A percentile compares a stretch with the other conserved stretches of the same genome.
Conservation (phyloP, 2,329 filamentous ascomycete species). For the Mycosphaerella sp. region DNA sequence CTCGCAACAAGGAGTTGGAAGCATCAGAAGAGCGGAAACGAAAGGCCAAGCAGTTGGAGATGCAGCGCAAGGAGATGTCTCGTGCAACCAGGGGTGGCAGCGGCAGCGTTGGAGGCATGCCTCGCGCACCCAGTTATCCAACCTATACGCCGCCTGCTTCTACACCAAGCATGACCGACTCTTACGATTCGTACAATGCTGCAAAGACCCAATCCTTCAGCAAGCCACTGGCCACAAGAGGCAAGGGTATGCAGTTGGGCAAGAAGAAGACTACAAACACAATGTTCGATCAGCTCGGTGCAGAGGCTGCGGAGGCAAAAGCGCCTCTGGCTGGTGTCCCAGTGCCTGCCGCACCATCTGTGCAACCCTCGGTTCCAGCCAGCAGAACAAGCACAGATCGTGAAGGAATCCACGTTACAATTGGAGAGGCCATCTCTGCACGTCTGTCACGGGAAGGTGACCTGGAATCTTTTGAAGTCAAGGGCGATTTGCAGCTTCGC, state of each 20-base stretch:
- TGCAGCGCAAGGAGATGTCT: conserved; percentile 95
- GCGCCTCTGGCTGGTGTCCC: conserved; percentile 57
- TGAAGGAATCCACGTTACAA: conserved; percentile 79
- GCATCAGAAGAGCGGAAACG: conserved; percentile 97
- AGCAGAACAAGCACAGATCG: conserved; percentile 63
- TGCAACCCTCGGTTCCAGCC: conserved; percentile 47
- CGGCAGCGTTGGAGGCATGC: conserved; percentile 41
- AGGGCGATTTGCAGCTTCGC: conserved; percentile 83
- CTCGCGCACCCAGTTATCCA: conserved; percentile 76
- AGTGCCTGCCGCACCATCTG: conserved; percentile 45
- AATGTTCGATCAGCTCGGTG: conserved; percentile 93
- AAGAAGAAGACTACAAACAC: conserved; percentile 98
- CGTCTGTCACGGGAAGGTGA: conserved; percentile 83
- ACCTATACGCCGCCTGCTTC: conserved; percentile 88
- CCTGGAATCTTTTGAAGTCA: conserved; percentile 79
- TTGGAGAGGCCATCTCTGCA: conserved; percentile 85
- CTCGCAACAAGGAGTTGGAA: conserved; percentile 94
- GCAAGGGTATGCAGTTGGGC: conserved; percentile 98
- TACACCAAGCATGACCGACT: conserved; percentile 67
- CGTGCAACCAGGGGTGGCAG: conserved; percentile 56
- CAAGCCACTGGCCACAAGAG: conserved; percentile 70
- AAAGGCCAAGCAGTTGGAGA: conserved; percentile 96
- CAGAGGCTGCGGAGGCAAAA: conserved; percentile 74
- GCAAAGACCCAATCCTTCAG: conserved; percentile 90
- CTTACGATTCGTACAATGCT: conserved; percentile 90